A percentile compares a stretch with the other conserved stretches of the same genome.
These are phyloP conservation scores for Capronia coronata DNA, from an alignment of 2,329 filamentous ascomycete genomes.

Conservation along the genomic window DNA sequence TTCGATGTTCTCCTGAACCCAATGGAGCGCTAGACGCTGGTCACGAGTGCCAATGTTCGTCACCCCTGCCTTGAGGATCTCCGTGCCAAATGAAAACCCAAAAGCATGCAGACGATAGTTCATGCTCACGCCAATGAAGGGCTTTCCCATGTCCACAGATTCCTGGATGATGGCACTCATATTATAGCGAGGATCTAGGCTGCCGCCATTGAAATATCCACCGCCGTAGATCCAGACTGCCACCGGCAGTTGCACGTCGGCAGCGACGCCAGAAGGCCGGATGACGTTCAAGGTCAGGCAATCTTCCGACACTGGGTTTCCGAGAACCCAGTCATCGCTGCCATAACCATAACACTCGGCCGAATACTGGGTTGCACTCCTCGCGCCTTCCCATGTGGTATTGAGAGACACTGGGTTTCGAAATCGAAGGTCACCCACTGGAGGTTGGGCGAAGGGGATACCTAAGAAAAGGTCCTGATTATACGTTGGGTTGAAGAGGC, in stretches of 20 bases:
- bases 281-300: slow-evolving; percentile 46
- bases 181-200: slow-evolving; percentile 54
- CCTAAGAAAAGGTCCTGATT: slow-evolving; percentile 43
- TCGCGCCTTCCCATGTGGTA: slow-evolving; percentile 38
- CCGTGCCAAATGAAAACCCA: slow-evolving; percentile 46
- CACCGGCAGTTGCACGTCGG: slow-evolving; percentile 45
- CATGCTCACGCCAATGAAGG: slow-evolving; percentile 49
- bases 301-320: slow-evolving; percentile 41
- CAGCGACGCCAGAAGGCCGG: slow-evolving; percentile 44
- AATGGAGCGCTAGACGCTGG: slow-evolving; percentile 36
- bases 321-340: slow-evolving; percentile 27
- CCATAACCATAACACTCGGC: slow-evolving; percentile 49
- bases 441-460: slow-evolving; percentile 33
- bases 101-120: slow-evolving; percentile 50
- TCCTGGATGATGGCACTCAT: slow-evolving; percentile 54
- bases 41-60: slow-evolving; percentile 53
- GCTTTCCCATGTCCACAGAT: slow-evolving; percentile 47
- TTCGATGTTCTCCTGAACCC: slow-evolving; percentile 36
- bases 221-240: slow-evolving; percentile 58
- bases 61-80: slow-evolving; percentile 13
- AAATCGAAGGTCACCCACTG: slow-evolving; percentile 49
- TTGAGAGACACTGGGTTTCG: slow-evolving; percentile 46
- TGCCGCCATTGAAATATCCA: slow-evolving; percentile 47
- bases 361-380: slow-evolving; percentile 42
- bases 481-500: slow-evolving; percentile 37